Base-by-base conservation (phyloP, 73 alveolate species). In the Blepharisma stoltei region DNA sequence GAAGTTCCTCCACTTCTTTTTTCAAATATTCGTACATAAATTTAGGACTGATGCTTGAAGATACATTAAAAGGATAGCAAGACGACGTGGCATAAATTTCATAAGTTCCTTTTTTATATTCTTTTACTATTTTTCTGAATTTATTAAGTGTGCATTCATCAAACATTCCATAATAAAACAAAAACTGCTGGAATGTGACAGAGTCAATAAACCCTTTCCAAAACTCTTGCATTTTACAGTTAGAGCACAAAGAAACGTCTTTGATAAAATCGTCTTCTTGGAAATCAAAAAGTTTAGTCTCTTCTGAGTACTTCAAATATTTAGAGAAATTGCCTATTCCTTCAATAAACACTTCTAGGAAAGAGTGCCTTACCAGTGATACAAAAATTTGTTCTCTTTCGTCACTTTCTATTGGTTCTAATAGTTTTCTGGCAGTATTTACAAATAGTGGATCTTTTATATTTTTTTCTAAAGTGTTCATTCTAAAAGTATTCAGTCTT, bases 151-250 rank as follows among this genome's bases (percentile, higher is more conserved):
- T 20, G 73, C 45, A 14, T 14, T 60, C 73, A 60, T 60, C 73
- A 9, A 14, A 18, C 18, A 8, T 14, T n/a, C 45, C 73, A 14
- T 60, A n/a, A 25, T 60, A 60, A 8, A 8, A 9, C 18, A 60
- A 38, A 60, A 60, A 60, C 3, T 60, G 18, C 23, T 25, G 48
- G 23, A 60, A 60, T 18, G 73, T 60, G 4, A n/a, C 23, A 20
- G 48, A 60, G n/a, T 60, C 48, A 9, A 60, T 25, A 60, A 60
- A 60, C 0, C 18, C 37, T 14, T 60, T 60, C 73, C 73, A 60
- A 60, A 60, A 60, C 11, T 14, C 23, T 60, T 60, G 46, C 73
- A 60, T 60, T 60, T 14, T 60, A 47, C 73, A 60, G 11, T 60
- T 14, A 25, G 2, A 1, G 47, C 73, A 60, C 48, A 9, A 14